Evolutionary conservation across 148 eudicot species (phyloP), one percentile per base, ranked within the genome.

Genomic region (Fagopyrum esculentum): DNA sequence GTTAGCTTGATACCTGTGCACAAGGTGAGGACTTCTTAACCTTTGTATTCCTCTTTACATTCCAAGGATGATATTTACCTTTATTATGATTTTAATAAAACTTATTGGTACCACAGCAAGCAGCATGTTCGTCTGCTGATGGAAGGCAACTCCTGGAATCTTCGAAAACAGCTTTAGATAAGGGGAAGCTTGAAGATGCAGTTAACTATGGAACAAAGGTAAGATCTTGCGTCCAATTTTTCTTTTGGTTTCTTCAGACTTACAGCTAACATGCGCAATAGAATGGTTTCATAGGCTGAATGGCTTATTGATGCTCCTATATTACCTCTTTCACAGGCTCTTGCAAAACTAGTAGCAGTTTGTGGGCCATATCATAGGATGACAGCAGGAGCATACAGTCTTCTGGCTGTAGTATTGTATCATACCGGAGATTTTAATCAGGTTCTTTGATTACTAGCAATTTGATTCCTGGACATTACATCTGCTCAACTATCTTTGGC

Each of bases 381-480:
- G 97, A 96, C 99, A 69, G 98, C 99, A 50, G 99, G 99, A 79
- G 99, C 99, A 78, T 96, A 96, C 85, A 96, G 99, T 84, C 95
- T 96, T 77, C 91, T 96, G 76, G 99, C 99, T 56, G 99, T 96
- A 74, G 99, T 96, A 72, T 75, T 96, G 80, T 96, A 96, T 82
- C 99, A 96, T 81, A 96, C 99, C 3, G 99, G 99, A 80, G 99
- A 96, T 81, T 96, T 96, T 78, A 96, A 96, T 85, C 99, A 96
- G 99, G 99, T 96, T 76, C 13, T 59, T 19, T 66, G 7, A 57
- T 6, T 57, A 10, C 63, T 57, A 57, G 63, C 22, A 57, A 8
- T 57, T 6, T 57, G 9, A 57, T 57, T 57, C 63, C 63, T 57
- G 63, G 63, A 57, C 6, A 29, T 56, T 56, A 19, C 16, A 56